Evolutionary conservation across 768 basidiomycete species (phyloP).

Genomic region (Phylloporus sp.): DNA sequence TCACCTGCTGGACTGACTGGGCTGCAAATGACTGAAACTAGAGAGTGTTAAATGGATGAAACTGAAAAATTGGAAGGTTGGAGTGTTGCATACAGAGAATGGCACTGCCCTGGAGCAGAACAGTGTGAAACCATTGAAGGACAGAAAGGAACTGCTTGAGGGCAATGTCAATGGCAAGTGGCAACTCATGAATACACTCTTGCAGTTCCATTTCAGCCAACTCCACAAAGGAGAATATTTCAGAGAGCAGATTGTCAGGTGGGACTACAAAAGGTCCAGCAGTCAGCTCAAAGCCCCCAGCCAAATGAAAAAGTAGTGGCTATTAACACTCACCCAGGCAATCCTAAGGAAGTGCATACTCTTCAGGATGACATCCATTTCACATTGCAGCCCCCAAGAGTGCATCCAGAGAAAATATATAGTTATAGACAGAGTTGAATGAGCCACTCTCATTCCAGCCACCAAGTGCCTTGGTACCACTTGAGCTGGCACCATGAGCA

Average conservation of each 20-base stretch:
- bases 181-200: neutral
- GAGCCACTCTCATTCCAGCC: neutral
- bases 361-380: constrained; percentile 3
- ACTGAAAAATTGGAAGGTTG: constrained; percentile 20
- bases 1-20: constrained; percentile 7
- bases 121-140: constrained; percentile 19
- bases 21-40: neutral
- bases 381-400: constrained; percentile 32
- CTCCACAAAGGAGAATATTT: constrained; percentile 10
- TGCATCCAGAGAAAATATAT: neutral
- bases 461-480: constrained; percentile 21
- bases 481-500: constrained; percentile 24
- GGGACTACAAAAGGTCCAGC: constrained; percentile 6
- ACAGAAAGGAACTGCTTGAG: constrained; percentile 26
- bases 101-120: constrained; percentile 35
- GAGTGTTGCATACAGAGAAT: constrained; percentile 24
- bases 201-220: neutral
- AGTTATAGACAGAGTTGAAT: neutral
- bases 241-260: neutral
- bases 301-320: no score
- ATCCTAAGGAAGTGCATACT: constrained; percentile 19
- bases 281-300: neutral
- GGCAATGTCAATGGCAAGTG: constrained; percentile 12
- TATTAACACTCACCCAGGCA: neutral
- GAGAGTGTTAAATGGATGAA: constrained; percentile 24